Evolutionary conservation across 164 flowering plant genomes (phyloP).

Genomic region (Sedum album): DNA sequence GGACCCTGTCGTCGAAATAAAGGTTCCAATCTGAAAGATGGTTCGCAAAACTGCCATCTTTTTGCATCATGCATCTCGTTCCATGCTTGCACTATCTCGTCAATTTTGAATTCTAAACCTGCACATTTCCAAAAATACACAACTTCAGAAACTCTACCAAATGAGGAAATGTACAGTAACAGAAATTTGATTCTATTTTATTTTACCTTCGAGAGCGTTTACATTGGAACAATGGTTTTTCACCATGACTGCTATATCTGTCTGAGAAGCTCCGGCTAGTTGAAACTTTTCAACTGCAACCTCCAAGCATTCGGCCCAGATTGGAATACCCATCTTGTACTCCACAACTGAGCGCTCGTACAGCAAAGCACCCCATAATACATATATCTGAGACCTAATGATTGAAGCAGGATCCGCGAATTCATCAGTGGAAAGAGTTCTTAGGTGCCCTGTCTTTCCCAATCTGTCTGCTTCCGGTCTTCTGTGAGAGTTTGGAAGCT

Average conservation of each 20-base stretch:
- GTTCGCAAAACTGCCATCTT: constrained; percentile 52
- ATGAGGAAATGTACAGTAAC: no score
- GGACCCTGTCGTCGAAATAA: constrained; percentile 58
- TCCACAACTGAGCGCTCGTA: constrained; percentile 87
- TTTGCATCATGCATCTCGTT: constrained; percentile 88
- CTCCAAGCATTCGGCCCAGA: constrained; percentile 76
- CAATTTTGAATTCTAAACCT: constrained; percentile 73
- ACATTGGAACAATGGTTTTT: constrained; percentile 75
- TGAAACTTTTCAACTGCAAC: constrained; percentile 71
- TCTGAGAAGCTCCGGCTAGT: constrained; percentile 82
- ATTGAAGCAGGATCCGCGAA: constrained; percentile 45
- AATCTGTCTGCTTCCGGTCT: constrained; percentile 26
- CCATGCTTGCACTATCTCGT: constrained; percentile 88
- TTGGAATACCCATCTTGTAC: constrained; percentile 57
- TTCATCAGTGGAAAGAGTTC: constrained; percentile 43
- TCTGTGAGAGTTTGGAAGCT: constrained; percentile 25
- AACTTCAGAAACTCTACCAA: not conserved
- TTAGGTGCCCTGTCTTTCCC: constrained; percentile 35
- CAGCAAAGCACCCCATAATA: constrained; percentile 80
- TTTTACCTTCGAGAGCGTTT: constrained; percentile 54
- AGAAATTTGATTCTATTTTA: not conserved
- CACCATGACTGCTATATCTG: constrained; percentile 75
- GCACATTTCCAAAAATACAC: constrained; percentile 10
- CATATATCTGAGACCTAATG: constrained; percentile 67
- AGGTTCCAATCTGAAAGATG: constrained; percentile 78